Evolutionary conservation across 2,329 filamentous ascomycete species (phyloP).

Genomic region (Ceratocystis cubensis): DNA sequence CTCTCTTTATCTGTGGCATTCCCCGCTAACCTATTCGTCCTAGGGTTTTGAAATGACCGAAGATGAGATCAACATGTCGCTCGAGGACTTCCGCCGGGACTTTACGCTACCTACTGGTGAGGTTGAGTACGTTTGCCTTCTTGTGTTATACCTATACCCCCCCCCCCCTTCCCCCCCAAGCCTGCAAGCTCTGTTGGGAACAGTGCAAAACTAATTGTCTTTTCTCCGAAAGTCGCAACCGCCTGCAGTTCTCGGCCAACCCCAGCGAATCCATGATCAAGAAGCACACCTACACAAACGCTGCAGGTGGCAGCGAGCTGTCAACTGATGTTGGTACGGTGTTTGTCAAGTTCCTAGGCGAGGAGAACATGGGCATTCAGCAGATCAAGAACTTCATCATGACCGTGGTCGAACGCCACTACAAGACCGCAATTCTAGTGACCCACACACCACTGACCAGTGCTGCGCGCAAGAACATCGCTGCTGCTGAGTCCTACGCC

Average conservation of each 20-base stretch:
- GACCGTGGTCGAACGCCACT: constrained; percentile 65
- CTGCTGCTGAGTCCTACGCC: constrained; percentile 59
- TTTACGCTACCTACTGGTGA: constrained; percentile 62
- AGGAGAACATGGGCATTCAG: constrained; percentile 72
- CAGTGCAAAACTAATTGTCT: not conserved
- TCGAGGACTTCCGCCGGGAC: constrained; percentile 64
- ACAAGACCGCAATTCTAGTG: constrained; percentile 83
- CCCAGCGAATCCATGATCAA: constrained; percentile 73
- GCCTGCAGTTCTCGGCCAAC: constrained; percentile 77
- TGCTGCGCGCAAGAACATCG: constrained; percentile 76
- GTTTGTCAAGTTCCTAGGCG: constrained; percentile 83
- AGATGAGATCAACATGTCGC: constrained; percentile 73
- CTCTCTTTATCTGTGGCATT: constrained; percentile 90
- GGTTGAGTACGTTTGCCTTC: constrained; percentile 54
- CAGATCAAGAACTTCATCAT: constrained; percentile 85
- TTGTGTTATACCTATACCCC: not conserved
- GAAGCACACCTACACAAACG: constrained; percentile 54
- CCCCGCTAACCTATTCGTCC: constrained; percentile 71
- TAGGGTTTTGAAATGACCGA: constrained; percentile 90
- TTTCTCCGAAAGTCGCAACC: constrained; percentile 49
- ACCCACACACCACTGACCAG: constrained; percentile 71
- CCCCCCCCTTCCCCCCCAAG: constrained; percentile 12
- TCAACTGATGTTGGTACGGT: constrained; percentile 59
- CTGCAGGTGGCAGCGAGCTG: constrained; percentile 56
- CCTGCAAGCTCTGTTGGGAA: not conserved